Conservation (phyloP, 768 basidiomycete genomes). For the Tephrocybe sp. region DNA sequence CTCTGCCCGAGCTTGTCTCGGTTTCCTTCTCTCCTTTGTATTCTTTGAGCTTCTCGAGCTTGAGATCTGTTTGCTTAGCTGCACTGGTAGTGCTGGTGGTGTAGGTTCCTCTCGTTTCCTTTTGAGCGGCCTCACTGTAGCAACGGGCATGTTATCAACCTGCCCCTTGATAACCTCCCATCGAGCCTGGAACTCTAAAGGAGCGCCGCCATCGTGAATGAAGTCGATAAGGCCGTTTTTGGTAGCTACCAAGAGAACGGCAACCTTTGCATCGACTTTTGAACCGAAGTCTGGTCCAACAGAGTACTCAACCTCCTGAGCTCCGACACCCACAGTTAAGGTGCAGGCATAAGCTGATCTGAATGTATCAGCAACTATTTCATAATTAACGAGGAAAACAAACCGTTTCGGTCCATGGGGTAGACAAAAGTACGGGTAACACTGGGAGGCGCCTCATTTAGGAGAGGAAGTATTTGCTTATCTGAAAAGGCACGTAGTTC, state of each 20-base stretch:
- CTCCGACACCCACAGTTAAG: constrained; percentile 41
- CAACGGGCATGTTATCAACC: not conserved
- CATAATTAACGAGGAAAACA: constrained; percentile 9
- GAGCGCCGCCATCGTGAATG: constrained; percentile 53
- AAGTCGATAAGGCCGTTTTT: constrained; percentile 59
- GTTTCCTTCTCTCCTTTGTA: constrained; percentile 2
- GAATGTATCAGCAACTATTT: not conserved
- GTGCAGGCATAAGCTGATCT: constrained; percentile 55
- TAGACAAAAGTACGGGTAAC: constrained; percentile 41
- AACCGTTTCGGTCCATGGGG: constrained; percentile 52
- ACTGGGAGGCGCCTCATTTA: constrained; percentile 39
- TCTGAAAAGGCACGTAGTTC: constrained; percentile 44
- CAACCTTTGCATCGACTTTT: constrained; percentile 62
- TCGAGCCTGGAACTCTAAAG: constrained; percentile 41
- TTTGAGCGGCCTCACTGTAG: not conserved
- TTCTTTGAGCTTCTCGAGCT: not conserved
- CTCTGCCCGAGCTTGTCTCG: not conserved
- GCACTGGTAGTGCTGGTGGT: not conserved
- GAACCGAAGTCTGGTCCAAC: constrained; percentile 51
- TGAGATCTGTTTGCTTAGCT: not conserved
- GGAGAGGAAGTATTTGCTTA: constrained; percentile 42
- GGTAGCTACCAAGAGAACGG: constrained; percentile 51
- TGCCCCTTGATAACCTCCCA: constrained; percentile 23
- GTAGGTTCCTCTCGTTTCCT: not conserved
- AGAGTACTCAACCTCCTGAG: constrained; percentile 37